Evolutionary conservation across 148 eudicot genomes (phyloP), one percentile per base, ranked within the genome.

Genomic region (Rhododendron ferrugineum): DNA sequence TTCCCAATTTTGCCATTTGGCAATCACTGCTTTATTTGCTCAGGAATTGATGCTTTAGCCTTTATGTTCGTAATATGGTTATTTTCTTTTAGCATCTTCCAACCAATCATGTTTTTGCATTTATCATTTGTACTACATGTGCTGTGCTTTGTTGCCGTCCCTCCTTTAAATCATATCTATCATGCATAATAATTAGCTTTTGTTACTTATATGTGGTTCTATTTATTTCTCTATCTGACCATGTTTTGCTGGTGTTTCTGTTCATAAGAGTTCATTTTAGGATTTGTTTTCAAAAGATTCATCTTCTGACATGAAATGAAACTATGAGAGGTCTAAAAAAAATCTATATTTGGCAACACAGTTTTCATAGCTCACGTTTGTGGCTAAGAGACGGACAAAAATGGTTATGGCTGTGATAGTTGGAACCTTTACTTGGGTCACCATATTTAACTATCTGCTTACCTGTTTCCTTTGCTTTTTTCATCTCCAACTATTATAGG

Each of bases 401-500:
- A 20, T 72, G 40, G n/a, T 83, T 84, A 37, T 7, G 26, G 46
- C n/a, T 1, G 50, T 76, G 26, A 76, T 54, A 75, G 26, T n/a
- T 76, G 50, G 36, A 52, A 77, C 18, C 34, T 50, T 42, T 52
- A 6, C 13, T 18, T 7, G 13, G 83, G 49, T 28, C 42, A 16
- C 37, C 11, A 16, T 42, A 22, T 7, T 26, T 40, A 40, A 70
- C 13, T 76, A 54, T 56, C 86, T n/a, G 40, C 62, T 72, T 52
- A 54, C 26, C 54, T 54, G 18, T 30, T 52, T n/a, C 62, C 37
- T 77, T 52, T 83, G 72, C 81, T 75, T 81, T 70, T 15, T 70
- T 23, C 73, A 10, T 73, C 68, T 80, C 60, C 73, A 18, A 42
- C 50, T n/a, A 75, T 60, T 85, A 83, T 84, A 97, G 99, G 92